A percentile compares a stretch with the other conserved stretches of the same genome.
Evolutionary conservation across 148 eudicot species (phyloP).

Genomic region (Fagopyrum esculentum): DNA sequence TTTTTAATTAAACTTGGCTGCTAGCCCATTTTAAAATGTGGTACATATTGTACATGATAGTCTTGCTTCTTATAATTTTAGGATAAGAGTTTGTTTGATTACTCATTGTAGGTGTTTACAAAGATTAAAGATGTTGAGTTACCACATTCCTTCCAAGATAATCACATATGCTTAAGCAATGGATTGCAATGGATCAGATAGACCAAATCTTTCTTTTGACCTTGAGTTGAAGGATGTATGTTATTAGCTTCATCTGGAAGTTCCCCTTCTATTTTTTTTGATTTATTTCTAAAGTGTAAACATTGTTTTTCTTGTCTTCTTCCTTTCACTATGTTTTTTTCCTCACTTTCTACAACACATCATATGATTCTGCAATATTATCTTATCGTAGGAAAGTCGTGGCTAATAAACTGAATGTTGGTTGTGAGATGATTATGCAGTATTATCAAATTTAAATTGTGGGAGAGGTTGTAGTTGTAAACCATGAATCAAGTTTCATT

Average conservation of each 20-base stretch:
- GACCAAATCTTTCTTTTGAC: conserved; percentile 88
- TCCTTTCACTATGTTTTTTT: neutral
- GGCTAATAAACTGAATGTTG: neutral
- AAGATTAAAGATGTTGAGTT: conserved; percentile 83
- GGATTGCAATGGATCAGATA: conserved; percentile 91
- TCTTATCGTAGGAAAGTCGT: too few relatives aligned
- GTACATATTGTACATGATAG: too few relatives aligned
- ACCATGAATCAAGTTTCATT: neutral
- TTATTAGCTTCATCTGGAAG: neutral
- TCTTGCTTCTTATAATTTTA: too few relatives aligned
- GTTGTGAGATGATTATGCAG: conserved; percentile 2
- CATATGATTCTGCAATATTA: neutral
- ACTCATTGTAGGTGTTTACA: conserved; percentile 67
- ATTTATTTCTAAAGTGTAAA: neutral
- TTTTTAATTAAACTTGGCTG: too few relatives aligned
- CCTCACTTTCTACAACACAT: neutral
- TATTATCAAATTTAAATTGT: neutral
- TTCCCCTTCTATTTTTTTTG: too few relatives aligned
- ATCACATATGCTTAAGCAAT: conserved; percentile 92
- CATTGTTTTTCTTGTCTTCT: neutral
- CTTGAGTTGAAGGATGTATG: conserved; percentile 87
- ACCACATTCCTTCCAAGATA: conserved; percentile 87
- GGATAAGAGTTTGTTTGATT: too few relatives aligned
- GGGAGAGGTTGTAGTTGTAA: neutral
- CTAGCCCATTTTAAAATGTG: too few relatives aligned